phyloP scores from a whole-genome alignment of 495 filamentous ascomycete genomes.

The Paragyromitra xinjiangensis region DNA sequence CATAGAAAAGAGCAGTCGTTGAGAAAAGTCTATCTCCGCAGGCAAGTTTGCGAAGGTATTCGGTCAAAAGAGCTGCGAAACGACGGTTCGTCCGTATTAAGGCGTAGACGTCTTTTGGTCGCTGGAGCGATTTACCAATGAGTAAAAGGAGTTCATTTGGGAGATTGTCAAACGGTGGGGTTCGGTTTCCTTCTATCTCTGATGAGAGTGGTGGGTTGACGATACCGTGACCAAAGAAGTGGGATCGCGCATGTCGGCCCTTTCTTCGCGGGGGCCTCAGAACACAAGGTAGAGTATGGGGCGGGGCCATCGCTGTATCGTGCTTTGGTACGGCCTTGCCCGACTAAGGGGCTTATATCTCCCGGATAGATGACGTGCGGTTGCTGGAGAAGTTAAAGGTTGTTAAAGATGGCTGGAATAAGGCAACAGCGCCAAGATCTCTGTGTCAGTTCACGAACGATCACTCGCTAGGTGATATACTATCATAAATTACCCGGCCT shows the following conservation, averaged over 20 bases:
- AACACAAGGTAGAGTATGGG: constrained; percentile 15
- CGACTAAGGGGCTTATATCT: not conserved
- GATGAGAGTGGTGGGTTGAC: not conserved
- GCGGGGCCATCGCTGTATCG: constrained; percentile 28
- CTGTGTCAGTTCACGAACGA: not conserved
- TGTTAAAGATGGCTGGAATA: not conserved
- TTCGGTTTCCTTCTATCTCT: not conserved
- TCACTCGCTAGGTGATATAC: constrained; percentile 22
- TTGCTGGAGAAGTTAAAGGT: not conserved
- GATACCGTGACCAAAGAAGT: constrained; percentile 1
- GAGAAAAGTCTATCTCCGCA: constrained; percentile 29
- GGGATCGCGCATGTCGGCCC: not conserved
- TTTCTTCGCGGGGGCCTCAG: constrained; percentile 4
- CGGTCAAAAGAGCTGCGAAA: constrained; percentile 20
- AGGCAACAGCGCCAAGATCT: constrained; percentile 32
- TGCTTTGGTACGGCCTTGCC: not conserved
- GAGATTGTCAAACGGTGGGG: constrained; percentile 3
- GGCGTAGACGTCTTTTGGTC: constrained; percentile 21
- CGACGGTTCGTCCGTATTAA: constrained; percentile 17
- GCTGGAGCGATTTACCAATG: constrained; percentile 25
- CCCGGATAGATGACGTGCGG: not conserved
- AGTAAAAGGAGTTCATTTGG: constrained; percentile 36
- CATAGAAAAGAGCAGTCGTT: constrained; percentile 44
- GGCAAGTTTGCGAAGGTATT: constrained; percentile 26
- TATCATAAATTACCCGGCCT: constrained; percentile 28